A percentile compares a stretch with the other conserved stretches of the same genome.
phyloP scores from a whole-genome alignment of 164 flowering plant species.

The Macadamia tetraphylla region DNA sequence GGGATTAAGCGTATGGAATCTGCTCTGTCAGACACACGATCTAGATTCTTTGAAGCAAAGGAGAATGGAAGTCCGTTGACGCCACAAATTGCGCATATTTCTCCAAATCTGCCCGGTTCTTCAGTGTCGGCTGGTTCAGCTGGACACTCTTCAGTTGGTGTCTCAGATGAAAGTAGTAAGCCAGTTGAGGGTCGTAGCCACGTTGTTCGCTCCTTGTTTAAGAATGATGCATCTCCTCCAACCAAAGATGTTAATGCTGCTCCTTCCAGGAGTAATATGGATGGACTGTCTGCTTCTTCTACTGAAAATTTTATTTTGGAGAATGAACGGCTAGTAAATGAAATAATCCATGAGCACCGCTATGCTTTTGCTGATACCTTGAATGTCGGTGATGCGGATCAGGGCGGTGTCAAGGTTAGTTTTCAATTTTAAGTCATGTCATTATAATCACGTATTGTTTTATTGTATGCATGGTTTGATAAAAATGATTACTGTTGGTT shows the following conservation, averaged over 20 bases:
- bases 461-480: background rate
- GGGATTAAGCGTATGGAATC: conserved; percentile 83
- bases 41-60: conserved; percentile 58
- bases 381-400: conserved; percentile 20
- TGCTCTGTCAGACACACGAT: conserved; percentile 69
- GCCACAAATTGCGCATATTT: conserved; percentile 33
- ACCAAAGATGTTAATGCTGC: conserved; percentile 19
- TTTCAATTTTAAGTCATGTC: background rate
- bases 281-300: conserved; percentile 20
- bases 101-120: conserved; percentile 19
- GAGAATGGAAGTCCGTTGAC: conserved; percentile 50
- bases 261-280: conserved; percentile 16
- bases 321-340: conserved; percentile 86
- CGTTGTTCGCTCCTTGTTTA: conserved; percentile 72
- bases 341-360: conserved; percentile 57
- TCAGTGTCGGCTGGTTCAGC: conserved; percentile 3
- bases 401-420: conserved; percentile 48
- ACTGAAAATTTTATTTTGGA: conserved; percentile 36
- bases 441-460: background rate
- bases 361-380: conserved; percentile 34
- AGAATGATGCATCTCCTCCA: conserved; percentile 29
- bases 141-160: conserved; percentile 19
- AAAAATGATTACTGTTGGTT: background rate
- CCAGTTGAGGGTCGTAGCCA: conserved; percentile 22
- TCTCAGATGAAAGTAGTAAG: conserved; percentile 20